Conservation (phyloP, 2,329 filamentous ascomycete species). For the Calonectria honghensis region DNA sequence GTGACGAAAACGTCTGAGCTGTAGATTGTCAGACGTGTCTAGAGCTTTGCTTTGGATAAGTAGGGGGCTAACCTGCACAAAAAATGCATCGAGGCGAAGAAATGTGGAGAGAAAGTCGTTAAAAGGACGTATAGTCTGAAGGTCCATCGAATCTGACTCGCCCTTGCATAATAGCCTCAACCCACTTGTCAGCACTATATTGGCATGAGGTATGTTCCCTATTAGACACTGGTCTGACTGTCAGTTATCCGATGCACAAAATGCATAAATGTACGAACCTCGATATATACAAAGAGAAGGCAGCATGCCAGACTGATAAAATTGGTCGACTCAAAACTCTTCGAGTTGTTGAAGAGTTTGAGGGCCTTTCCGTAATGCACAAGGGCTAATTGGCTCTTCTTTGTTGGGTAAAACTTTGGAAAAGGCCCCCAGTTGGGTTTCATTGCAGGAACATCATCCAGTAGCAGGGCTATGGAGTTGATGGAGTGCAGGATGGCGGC, state of each 20-base stretch:
- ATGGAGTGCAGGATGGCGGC: constrained; percentile 1
- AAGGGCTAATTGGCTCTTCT: constrained; percentile 5
- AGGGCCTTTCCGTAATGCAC: constrained; percentile 6
- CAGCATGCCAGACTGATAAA: background rate
- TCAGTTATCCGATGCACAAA: background rate
- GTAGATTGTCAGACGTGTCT: background rate
- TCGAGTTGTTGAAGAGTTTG: background rate
- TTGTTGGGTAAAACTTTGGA: background rate
- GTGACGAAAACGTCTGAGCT: background rate
- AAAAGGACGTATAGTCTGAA: background rate
- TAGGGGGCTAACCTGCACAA: background rate
- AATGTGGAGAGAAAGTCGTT: constrained; percentile 2
- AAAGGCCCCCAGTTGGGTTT: constrained; percentile 14
- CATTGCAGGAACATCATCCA: constrained; percentile 1
- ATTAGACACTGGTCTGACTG: background rate
- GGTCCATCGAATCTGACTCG: background rate
- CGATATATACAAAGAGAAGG: constrained; percentile 5
- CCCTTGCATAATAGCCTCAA: background rate
- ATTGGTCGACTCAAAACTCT: background rate
- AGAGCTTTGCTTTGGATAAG: too few species aligned
- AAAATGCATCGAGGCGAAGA: constrained; percentile 15
- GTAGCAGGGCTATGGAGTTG: background rate
- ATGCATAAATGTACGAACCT: background rate
- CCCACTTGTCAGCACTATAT: background rate
- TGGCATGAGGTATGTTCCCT: background rate